Evolutionary conservation across 2,329 filamentous ascomycete genomes (phyloP), one percentile per base, ranked within the genome.

Genomic region (Xylariaceae sp.): DNA sequence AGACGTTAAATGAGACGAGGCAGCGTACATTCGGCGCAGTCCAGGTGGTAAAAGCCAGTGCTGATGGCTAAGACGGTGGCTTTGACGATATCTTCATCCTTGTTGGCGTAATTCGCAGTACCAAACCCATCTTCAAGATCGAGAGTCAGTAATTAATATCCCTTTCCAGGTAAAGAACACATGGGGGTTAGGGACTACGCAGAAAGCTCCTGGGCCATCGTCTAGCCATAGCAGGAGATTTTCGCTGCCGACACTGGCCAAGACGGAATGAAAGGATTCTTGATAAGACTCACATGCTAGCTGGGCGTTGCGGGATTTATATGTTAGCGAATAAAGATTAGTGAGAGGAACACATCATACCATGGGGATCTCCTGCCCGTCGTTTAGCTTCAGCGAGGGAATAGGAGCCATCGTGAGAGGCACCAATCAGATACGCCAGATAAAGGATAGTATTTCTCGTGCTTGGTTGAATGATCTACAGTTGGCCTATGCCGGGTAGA

Each of bases 321-420:
- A 14, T 17, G 59, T 57, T 37, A 55, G 50, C 14, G 33, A 41
- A 12, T 36, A 17, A 31, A 8, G 3, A 31, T 39, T 6, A 46
- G 21, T 49, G 36, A 31, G 28, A 23, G 6, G 19, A 23, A 7
- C 16, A 36, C 8, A 45, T 4, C 77, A 48, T 75, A 87, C 84
- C 78, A 88, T 80, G 8, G 89, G 89, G 50, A 92, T 88, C 53
- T 83, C 80, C 56, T 83, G 83, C 61, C 87, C 88, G 76, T 92
- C 87, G 64, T 89, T 90, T 41, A 92, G 79, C 75, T 87, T 89
- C 51, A 91, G 72, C 51, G 74, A 76, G 2, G 85, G 86, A 39
- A 87, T 68, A 11, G 46, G 11, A 16, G 41, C 34, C 46, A 58
- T 58, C 3, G 26, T 45, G 14, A 21, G 14, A 19, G n/a, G n/a